These are phyloP conservation scores for Miscanthus lutarioriparius DNA, from an alignment of 176 grass and related monocot species.

Conservation along the genomic window DNA sequence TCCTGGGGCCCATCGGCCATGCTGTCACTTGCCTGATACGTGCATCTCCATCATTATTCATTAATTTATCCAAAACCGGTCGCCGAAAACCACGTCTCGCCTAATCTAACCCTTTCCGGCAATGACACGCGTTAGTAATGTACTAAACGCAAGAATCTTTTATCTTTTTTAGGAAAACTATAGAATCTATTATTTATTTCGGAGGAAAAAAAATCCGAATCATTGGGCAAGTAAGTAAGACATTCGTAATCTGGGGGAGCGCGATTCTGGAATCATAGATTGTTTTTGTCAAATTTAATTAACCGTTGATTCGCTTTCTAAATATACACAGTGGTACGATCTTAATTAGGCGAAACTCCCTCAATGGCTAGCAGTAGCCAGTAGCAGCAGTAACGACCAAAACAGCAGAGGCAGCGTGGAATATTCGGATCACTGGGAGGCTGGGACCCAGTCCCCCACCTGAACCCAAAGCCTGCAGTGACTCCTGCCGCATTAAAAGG, in stretches of 20 bases:
- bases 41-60: background rate
- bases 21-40: background rate
- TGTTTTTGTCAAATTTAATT: background rate
- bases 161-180: background rate
- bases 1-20: background rate
- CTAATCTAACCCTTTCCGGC: background rate
- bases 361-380: background rate
- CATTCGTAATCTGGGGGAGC: background rate
- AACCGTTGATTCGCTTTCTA: background rate
- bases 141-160: background rate
- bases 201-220: background rate
- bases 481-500: slow-evolving; percentile 17
- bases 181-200: background rate
- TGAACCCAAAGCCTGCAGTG: background rate
- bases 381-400: background rate
- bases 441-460: background rate
- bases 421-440: slow-evolving; percentile 11
- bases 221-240: background rate
- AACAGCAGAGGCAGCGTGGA: background rate
- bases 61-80: background rate
- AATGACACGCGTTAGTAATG: background rate
- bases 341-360: background rate
- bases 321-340: background rate
- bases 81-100: background rate
- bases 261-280: background rate